Evolutionary conservation across 345 rosid species (phyloP).

Genomic region (Gossypium herbaceum): DNA sequence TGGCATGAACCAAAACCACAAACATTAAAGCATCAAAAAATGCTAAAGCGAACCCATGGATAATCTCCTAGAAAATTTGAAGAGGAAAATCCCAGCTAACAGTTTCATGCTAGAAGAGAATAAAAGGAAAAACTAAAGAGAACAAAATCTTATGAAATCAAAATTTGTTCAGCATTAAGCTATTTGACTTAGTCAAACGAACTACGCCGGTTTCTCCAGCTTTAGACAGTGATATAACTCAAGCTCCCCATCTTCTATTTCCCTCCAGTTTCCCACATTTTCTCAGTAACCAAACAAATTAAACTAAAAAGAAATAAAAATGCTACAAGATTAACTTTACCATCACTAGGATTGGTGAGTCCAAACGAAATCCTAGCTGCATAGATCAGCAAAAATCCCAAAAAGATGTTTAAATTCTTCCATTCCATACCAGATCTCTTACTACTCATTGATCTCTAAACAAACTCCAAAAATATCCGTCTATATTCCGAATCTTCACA

Average conservation of each 20-base stretch:
- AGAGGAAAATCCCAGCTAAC: not conserved
- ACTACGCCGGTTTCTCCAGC: not conserved
- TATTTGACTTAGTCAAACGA: slow-evolving; percentile 10
- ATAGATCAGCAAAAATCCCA: slow-evolving; percentile 56
- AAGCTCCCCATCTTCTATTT: not conserved
- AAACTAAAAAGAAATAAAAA: not conserved
- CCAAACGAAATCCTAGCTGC: slow-evolving; percentile 46
- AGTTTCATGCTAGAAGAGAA: not conserved
- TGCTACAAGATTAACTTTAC: slow-evolving; percentile 30
- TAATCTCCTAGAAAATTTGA: not conserved
- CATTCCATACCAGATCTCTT: slow-evolving; percentile 47
- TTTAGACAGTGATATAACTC: slow-evolving; percentile 7
- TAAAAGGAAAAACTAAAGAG: not conserved
- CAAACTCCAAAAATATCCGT: slow-evolving; percentile 16
- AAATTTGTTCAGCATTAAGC: not conserved
- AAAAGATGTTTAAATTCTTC: slow-evolving; percentile 46
- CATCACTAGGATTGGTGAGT: slow-evolving; percentile 71
- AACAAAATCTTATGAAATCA: slow-evolving; percentile 14
- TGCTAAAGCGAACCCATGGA: not conserved
- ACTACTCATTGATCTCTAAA: slow-evolving; percentile 43
- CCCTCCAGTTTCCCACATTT: not conserved
- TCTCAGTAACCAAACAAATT: slow-evolving; percentile 1
- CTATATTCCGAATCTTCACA: slow-evolving; percentile 14
- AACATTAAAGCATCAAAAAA: not conserved
- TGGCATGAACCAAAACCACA: slow-evolving; percentile 25